phyloP scores from a whole-genome alignment of 1,284 basidiomycete genomes.

The Xerocomus minutiporus region DNA sequence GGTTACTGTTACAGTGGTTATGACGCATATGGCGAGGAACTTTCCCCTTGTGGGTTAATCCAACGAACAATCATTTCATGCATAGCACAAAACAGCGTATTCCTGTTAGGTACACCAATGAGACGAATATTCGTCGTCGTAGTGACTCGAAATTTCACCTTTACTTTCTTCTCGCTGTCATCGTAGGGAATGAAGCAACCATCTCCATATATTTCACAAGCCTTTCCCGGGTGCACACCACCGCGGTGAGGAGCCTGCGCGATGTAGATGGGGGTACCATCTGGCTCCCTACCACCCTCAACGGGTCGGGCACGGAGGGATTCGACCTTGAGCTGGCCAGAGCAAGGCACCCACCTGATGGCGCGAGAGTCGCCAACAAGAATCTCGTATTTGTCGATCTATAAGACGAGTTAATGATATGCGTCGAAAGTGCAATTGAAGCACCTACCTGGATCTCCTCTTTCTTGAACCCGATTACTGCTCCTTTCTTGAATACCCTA shows the following conservation, averaged over 20 bases:
- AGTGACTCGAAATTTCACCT: slow-evolving; percentile 19
- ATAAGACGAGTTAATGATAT: slow-evolving; percentile 1
- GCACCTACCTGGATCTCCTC: slow-evolving; percentile 53
- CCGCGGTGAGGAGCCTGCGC: slow-evolving; percentile 52
- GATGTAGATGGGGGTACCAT: slow-evolving; percentile 59
- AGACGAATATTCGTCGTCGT: background rate
- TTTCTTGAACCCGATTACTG: slow-evolving; percentile 54
- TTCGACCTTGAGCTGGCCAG: slow-evolving; percentile 43
- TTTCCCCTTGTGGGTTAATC: background rate
- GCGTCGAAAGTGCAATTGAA: background rate
- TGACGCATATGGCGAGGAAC: background rate
- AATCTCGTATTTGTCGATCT: slow-evolving; percentile 61
- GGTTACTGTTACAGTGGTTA: slow-evolving; percentile 8
- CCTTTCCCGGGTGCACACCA: slow-evolving; percentile 61
- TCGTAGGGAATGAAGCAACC: slow-evolving; percentile 40
- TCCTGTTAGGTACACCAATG: slow-evolving; percentile 29
- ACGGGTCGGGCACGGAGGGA: slow-evolving; percentile 49
- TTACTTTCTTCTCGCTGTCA: slow-evolving; percentile 31
- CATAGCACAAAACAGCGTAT: slow-evolving; percentile 43
- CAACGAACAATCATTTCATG: slow-evolving; percentile 7
- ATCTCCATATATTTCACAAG: slow-evolving; percentile 46
- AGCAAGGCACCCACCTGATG: slow-evolving; percentile 53
- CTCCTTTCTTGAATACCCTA: slow-evolving; percentile 52
- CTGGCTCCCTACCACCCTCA: slow-evolving; percentile 61
- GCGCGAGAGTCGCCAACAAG: slow-evolving; percentile 59